Evolutionary conservation across 1,284 basidiomycete genomes (phyloP).

Genomic region (Lentinus polychrous): DNA sequence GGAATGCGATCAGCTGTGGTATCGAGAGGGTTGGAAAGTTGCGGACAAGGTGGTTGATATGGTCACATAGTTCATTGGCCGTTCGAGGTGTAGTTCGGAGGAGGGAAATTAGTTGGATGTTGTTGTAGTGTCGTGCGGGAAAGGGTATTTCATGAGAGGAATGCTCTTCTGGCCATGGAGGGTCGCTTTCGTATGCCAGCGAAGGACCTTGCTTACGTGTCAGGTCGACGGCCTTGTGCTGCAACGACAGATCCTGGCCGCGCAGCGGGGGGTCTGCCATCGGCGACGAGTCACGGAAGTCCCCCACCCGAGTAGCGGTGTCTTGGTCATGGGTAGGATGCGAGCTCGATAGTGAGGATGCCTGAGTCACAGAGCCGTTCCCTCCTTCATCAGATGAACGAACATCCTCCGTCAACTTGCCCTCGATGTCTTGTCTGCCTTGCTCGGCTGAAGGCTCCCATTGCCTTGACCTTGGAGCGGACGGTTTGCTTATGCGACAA

Average conservation of each 20-base stretch:
- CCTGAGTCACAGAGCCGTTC: too few species aligned
- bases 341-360: not conserved
- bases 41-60: slow-evolving; percentile 36
- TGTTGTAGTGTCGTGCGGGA: too few species aligned
- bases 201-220: not conserved
- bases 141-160: not conserved
- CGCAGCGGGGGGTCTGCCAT: too few species aligned
- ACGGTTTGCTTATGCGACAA: too few species aligned
- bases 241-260: too few species aligned
- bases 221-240: not conserved
- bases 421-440: too few species aligned
- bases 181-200: slow-evolving; percentile 8
- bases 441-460: too few species aligned
- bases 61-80: slow-evolving; percentile 33
- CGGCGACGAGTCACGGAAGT: too few species aligned
- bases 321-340: slow-evolving; percentile 1
- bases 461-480: too few species aligned
- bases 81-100: slow-evolving; percentile 3
- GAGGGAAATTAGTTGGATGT: not conserved
- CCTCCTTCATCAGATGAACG: too few species aligned
- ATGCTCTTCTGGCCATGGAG: slow-evolving; percentile 7
- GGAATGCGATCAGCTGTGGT: slow-evolving; percentile 13
- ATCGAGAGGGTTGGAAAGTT: slow-evolving; percentile 8
- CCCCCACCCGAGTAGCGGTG: too few species aligned
- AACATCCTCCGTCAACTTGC: too few species aligned